phyloP scores from a whole-genome alignment of 495 filamentous ascomycete genomes.

The Poronia punctata region DNA sequence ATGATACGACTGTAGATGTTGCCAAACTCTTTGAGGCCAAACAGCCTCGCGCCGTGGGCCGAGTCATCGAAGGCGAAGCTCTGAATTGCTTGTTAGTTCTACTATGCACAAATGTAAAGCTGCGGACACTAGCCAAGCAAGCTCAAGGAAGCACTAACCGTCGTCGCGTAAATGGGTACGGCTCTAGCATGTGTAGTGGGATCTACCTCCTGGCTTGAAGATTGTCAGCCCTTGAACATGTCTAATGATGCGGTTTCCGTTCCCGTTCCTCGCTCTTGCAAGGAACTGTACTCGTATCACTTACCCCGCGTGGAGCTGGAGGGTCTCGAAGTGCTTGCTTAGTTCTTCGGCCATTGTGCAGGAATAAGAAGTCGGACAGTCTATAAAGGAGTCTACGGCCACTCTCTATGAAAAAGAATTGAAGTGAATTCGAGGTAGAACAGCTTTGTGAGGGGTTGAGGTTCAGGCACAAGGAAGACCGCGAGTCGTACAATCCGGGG shows the following conservation, averaged over 20 bases:
- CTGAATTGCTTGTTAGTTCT: slow-evolving; percentile 32
- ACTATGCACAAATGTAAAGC: neutral
- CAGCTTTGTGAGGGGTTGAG: too few species aligned
- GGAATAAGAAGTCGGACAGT: too few species aligned
- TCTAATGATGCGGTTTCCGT: neutral
- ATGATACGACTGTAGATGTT: slow-evolving; percentile 98
- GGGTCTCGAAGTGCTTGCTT: slow-evolving; percentile 72
- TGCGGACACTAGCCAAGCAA: neutral
- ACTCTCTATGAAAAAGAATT: neutral
- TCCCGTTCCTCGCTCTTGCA: too few species aligned
- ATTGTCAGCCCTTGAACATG: slow-evolving; percentile 13
- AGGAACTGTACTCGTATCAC: too few species aligned
- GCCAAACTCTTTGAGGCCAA: slow-evolving; percentile 95
- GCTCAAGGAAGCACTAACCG: slow-evolving; percentile 45
- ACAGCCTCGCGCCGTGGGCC: slow-evolving; percentile 90
- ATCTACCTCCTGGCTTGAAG: slow-evolving; percentile 70
- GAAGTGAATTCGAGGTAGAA: too few species aligned
- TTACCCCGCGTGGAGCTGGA: slow-evolving; percentile 95
- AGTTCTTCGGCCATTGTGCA: slow-evolving; percentile 26
- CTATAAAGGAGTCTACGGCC: too few species aligned
- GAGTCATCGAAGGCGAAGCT: slow-evolving; percentile 95
- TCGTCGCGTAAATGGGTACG: slow-evolving; percentile 93
- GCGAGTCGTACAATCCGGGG: too few species aligned
- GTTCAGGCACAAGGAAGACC: too few species aligned
- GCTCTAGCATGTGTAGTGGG: slow-evolving; percentile 82